phyloP scores from a whole-genome alignment of 768 basidiomycete species.

The Galerina sulciceps region DNA sequence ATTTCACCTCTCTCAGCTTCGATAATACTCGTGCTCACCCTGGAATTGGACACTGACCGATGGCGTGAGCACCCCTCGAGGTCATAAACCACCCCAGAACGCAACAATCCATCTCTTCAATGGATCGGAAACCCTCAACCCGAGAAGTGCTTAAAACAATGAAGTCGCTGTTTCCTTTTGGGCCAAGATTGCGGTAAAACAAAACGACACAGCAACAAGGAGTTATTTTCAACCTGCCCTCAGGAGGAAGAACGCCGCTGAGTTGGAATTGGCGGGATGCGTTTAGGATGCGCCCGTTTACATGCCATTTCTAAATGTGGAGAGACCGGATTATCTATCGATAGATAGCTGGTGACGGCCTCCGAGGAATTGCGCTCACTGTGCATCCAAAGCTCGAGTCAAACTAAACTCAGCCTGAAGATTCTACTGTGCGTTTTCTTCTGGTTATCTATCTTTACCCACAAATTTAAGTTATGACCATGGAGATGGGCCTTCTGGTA shows the following conservation, averaged over 20 bases:
- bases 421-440: not conserved
- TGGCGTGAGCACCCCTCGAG: slow-evolving; percentile 2
- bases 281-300: not conserved
- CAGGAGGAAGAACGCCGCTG: not conserved
- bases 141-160: not conserved
- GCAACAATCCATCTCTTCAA: not conserved
- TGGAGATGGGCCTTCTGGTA: not conserved
- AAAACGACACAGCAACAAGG: not conserved
- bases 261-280: not conserved
- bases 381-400: not conserved
- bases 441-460: no score
- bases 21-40: not conserved
- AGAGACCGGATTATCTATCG: not conserved
- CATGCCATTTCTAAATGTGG: not conserved
- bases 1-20: not conserved
- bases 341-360: not conserved
- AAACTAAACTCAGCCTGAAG: not conserved
- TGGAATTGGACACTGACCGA: not conserved
- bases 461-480: not conserved
- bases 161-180: not conserved
- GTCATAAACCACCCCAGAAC: not conserved
- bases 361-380: slow-evolving; percentile 8
- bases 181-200: not conserved
- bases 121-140: slow-evolving; percentile 4
- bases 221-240: not conserved